phyloP scores from a whole-genome alignment of 306 rosid genomes.

The Begonia peltatifolia region DNA sequence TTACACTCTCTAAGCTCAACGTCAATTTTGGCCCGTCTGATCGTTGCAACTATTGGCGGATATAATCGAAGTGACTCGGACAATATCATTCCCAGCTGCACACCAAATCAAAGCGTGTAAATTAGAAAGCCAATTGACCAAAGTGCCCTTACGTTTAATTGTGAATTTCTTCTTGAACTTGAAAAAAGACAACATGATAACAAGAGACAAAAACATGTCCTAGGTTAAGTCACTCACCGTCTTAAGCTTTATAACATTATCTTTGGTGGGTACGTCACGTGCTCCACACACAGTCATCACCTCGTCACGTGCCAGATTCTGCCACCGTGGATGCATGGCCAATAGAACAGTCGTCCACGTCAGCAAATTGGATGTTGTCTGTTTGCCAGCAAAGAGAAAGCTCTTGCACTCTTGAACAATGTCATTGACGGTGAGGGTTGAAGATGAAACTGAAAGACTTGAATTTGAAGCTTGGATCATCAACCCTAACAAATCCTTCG shows the following conservation, averaged over 20 bases:
- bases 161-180: too few relatives aligned
- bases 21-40: constrained; percentile 56
- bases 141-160: too few relatives aligned
- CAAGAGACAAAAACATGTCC: too few relatives aligned
- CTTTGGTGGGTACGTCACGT: constrained; percentile 80
- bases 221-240: too few relatives aligned
- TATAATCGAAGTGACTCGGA: constrained; percentile 68
- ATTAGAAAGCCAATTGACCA: too few relatives aligned
- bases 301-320: neutral
- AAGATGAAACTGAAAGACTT: constrained; percentile 2
- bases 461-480: constrained; percentile 81
- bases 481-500: constrained; percentile 68
- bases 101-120: too few relatives aligned
- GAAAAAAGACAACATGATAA: too few relatives aligned
- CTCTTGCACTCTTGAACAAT: constrained; percentile 24
- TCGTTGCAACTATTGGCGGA: constrained; percentile 79
- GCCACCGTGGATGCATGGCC: neutral
- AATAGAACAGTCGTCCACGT: neutral
- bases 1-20: constrained; percentile 60
- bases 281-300: constrained; percentile 46
- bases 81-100: constrained; percentile 72
- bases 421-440: constrained; percentile 52
- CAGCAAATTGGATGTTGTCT: neutral
- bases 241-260: constrained; percentile 71
- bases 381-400: neutral